Evolutionary conservation across 2,329 filamentous ascomycete genomes (phyloP).

Genomic region (Epichloe hybrida): DNA sequence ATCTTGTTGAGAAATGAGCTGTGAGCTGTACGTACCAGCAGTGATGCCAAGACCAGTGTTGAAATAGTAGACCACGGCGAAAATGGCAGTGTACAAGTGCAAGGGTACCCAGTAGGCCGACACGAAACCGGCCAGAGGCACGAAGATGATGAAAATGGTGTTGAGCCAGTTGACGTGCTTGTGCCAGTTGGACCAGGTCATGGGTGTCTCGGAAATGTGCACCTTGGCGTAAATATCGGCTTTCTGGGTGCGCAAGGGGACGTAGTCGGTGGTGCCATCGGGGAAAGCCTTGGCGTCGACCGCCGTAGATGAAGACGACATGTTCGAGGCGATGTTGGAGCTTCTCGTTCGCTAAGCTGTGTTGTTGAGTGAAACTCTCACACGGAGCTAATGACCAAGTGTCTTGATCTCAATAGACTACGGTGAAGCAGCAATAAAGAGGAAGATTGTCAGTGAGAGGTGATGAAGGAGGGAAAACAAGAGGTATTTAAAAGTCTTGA

Average conservation of each 20-base stretch:
- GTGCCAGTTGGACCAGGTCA: slow-evolving; percentile 75
- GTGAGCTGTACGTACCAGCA: slow-evolving; percentile 41
- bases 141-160: slow-evolving; percentile 62
- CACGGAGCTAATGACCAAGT: background rate
- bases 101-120: slow-evolving; percentile 69
- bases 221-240: slow-evolving; percentile 50
- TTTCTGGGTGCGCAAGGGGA: slow-evolving; percentile 32
- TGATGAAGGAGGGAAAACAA: background rate
- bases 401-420: background rate
- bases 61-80: slow-evolving; percentile 69
- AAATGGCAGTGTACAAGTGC: slow-evolving; percentile 56
- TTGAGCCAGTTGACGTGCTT: slow-evolving; percentile 94
- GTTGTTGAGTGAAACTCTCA: background rate
- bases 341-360: background rate
- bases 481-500: background rate
- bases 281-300: slow-evolving; percentile 28
- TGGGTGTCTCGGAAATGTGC: slow-evolving; percentile 72
- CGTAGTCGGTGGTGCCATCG: slow-evolving; percentile 43
- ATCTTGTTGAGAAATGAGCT: background rate
- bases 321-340: background rate
- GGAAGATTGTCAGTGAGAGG: background rate
- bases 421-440: background rate
- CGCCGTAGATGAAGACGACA: slow-evolving; percentile 4
- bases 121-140: slow-evolving; percentile 62
- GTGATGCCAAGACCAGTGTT: slow-evolving; percentile 71